A percentile compares a stretch with the other conserved stretches of the same genome.
Conservation (phyloP, 2,329 filamentous ascomycete species). For the Alternaria brassicicola region DNA sequence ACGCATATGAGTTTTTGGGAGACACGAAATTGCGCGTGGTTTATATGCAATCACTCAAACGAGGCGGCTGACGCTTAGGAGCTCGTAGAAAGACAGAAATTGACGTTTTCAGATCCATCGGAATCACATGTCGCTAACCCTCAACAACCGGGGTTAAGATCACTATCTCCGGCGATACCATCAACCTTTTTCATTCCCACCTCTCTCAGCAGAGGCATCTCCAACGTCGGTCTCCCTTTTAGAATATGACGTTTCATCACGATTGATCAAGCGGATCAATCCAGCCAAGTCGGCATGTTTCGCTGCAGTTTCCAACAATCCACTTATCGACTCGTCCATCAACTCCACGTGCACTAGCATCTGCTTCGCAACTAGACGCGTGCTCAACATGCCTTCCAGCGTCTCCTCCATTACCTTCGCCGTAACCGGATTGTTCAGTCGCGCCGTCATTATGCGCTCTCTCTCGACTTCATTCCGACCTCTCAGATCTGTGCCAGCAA, state of each 20-base stretch:
- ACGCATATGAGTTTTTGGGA: neutral
- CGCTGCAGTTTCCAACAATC: conserved; percentile 9
- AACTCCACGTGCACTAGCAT: conserved; percentile 8
- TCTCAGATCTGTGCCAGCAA: conserved; percentile 17
- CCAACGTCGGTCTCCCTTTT: neutral
- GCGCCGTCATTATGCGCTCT: conserved; percentile 2
- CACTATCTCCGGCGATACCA: neutral
- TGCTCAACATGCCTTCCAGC: conserved; percentile 4
- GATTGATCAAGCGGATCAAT: neutral
- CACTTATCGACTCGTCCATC: conserved; percentile 14
- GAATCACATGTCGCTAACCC: neutral
- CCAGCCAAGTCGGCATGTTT: conserved; percentile 14
- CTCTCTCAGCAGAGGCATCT: neutral
- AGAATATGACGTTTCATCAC: neutral
- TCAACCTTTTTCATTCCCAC: neutral
- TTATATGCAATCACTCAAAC: neutral
- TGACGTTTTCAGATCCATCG: neutral
- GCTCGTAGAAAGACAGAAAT: neutral
- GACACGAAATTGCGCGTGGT: neutral
- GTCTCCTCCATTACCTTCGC: conserved; percentile 21
- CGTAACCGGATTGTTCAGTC: conserved; percentile 18
- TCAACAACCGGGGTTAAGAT: neutral
- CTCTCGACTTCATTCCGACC: conserved; percentile 6
- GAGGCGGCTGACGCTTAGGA: neutral
- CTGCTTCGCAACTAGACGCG: conserved; percentile 7